Base-by-base conservation (phyloP, 345 rosid species). In the Lumnitzera racemosa region DNA sequence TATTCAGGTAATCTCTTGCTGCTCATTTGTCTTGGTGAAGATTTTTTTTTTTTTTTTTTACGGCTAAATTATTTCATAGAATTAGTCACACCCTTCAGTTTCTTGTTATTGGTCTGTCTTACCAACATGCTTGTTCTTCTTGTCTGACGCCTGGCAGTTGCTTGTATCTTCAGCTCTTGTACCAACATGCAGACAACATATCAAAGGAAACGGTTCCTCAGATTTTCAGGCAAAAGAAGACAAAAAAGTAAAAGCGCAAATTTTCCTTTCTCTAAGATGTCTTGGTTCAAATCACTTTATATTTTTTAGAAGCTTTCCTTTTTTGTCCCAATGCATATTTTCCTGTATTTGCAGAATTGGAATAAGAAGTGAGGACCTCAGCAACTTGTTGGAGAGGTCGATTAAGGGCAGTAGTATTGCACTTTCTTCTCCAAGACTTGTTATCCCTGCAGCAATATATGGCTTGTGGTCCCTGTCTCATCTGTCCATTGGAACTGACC, bases 91-190 rank as follows among this genome's bases (percentile, higher is more conserved):
- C 15, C 13, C 23, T 52, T 12, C 23, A 24, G 36, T 55, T 55
- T 15, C 41, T 24, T 11, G 43, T 13, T 53, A 11, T 5, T 52
- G 31, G 31, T 3, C 31, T 27, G 4, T 2, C 61, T 7, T 55
- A 47, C 48, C n/a, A 53, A 60, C 15, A 20, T 66, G 41, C 10
- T 27, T 43, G 52, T 56, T 25, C 55, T 52, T 57, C 24, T 61
- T 81, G 59, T 83, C 68, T 61, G 46, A 63, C 56, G 57, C 57
- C 67, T 75, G 43, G 76, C 97, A 92, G 99, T 81, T 92, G 88
- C 80, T 73, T 94, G 69, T 94, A 94, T 79, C 89, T 94, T 68
- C 96, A 84, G 82, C 99, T 92, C 67, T 77, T 92, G 67, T 89
- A 55, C 55, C 79, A 70, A 57, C 83, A 82, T 15, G 82, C 75